Conservation (phyloP, 768 basidiomycete genomes). For the Phaeotremella skinneri region DNA sequence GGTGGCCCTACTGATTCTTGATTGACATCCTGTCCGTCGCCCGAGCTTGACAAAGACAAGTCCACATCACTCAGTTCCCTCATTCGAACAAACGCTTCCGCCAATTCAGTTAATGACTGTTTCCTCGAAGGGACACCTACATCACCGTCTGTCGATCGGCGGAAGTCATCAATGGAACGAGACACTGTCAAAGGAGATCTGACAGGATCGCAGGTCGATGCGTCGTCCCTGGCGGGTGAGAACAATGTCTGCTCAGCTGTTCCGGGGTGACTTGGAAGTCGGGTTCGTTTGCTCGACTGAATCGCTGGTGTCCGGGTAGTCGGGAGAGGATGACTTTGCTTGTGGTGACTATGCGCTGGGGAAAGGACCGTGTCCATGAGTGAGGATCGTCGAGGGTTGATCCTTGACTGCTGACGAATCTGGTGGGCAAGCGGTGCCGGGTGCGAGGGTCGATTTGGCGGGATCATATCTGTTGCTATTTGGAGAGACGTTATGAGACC, state of each 20-base stretch:
- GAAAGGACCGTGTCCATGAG: conserved; percentile 8
- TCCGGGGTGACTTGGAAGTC: not conserved
- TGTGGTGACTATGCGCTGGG: not conserved
- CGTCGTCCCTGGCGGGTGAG: conserved; percentile 29
- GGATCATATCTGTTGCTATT: not conserved
- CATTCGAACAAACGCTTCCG: conserved; percentile 20
- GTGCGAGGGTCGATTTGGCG: not conserved
- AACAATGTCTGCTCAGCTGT: conserved; percentile 6
- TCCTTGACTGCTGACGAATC: not conserved
- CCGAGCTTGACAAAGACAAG: not conserved
- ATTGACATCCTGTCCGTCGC: not conserved
- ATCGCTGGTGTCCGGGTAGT: not conserved
- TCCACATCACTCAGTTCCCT: conserved; percentile 15
- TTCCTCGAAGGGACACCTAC: not conserved
- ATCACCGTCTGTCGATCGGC: not conserved
- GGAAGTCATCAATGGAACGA: not conserved
- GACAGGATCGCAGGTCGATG: conserved; percentile 22
- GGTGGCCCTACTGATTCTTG: too few species aligned
- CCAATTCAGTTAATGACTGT: conserved; percentile 15
- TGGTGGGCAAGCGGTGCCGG: not conserved
- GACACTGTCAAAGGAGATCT: conserved; percentile 16
- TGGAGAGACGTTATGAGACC: not conserved
- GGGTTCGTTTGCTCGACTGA: not conserved
- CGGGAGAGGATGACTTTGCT: conserved; percentile 7
- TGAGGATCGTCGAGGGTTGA: conserved; percentile 2